Conservation (phyloP, 2,329 filamentous ascomycete species). For the Gliomastix tumulicola region DNA sequence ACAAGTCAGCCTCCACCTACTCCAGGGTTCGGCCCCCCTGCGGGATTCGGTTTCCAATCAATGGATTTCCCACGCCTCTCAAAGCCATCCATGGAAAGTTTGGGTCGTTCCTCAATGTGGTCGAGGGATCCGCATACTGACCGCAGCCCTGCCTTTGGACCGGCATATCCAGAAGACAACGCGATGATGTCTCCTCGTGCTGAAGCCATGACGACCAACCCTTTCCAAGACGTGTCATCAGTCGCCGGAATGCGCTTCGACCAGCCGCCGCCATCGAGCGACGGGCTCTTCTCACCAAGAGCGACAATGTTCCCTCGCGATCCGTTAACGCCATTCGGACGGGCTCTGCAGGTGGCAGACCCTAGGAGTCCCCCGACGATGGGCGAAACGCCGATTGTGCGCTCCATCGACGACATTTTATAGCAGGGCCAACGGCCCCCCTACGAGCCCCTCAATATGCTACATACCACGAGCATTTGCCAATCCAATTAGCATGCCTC, state of each 20-base stretch:
- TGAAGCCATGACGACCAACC: constrained; percentile 66
- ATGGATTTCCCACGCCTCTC: too few relatives aligned
- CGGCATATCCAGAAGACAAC: constrained; percentile 34
- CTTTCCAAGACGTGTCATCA: constrained; percentile 38
- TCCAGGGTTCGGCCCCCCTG: constrained; percentile 33
- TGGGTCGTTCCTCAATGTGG: too few relatives aligned
- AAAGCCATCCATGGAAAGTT: too few relatives aligned
- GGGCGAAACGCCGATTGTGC: constrained; percentile 67
- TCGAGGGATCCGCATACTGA: too few relatives aligned
- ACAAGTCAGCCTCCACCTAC: constrained; percentile 28
- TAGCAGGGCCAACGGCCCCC: too few relatives aligned
- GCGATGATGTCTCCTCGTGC: constrained; percentile 64
- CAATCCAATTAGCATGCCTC: too few relatives aligned
- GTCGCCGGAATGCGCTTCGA: constrained; percentile 41
- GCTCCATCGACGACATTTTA: constrained; percentile 72
- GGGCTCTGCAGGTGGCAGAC: constrained; percentile 48
- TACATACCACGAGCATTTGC: too few relatives aligned
- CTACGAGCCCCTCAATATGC: too few relatives aligned
- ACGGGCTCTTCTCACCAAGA: constrained; percentile 46
- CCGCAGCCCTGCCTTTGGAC: constrained; percentile 25
- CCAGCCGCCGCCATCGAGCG: constrained; percentile 42
- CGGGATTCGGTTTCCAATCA: constrained; percentile 33
- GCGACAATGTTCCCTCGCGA: constrained; percentile 46
- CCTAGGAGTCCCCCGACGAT: constrained; percentile 69
- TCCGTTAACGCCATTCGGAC: constrained; percentile 42